These are phyloP conservation scores for Corynespora cassiicola DNA, from an alignment of 2,329 filamentous ascomycete species.

Conservation along the genomic window DNA sequence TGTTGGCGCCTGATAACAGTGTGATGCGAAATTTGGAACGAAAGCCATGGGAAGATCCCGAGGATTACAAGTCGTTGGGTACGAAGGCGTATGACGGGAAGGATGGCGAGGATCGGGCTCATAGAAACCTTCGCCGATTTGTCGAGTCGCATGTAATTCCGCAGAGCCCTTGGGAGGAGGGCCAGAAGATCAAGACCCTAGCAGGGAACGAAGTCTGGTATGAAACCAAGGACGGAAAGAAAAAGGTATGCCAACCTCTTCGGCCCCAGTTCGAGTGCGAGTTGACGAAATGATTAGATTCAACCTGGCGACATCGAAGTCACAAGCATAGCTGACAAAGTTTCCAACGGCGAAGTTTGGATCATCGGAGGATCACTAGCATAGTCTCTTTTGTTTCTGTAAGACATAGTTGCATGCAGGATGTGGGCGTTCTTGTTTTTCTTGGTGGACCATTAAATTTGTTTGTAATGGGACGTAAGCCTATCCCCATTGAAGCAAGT, in stretches of 20 bases:
- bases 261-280: slow-evolving; percentile 3
- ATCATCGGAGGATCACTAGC: slow-evolving; percentile 68
- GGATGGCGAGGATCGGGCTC: slow-evolving; percentile 77
- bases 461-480: no score
- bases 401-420: no score
- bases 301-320: slow-evolving; percentile 84
- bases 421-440: slow-evolving; percentile 7
- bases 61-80: slow-evolving; percentile 73
- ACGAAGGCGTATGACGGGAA: slow-evolving; percentile 76
- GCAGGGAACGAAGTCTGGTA: slow-evolving; percentile 80
- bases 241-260: slow-evolving; percentile 59
- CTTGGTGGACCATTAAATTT: no score
- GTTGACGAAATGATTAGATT: slow-evolving; percentile 56
- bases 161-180: slow-evolving; percentile 75
- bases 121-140: slow-evolving; percentile 77
- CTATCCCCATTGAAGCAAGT: no score
- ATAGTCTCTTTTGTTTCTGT: slow-evolving; percentile 11
- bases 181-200: slow-evolving; percentile 70
- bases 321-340: slow-evolving; percentile 73
- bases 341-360: slow-evolving; percentile 91
- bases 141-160: slow-evolving; percentile 85
- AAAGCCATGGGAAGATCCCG: slow-evolving; percentile 84
- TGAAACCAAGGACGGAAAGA: slow-evolving; percentile 73
- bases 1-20: slow-evolving; percentile 86
- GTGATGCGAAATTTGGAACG: slow-evolving; percentile 78